phyloP scores from a whole-genome alignment of 1,139 yeast species.

The Yamadazyma dushanensis region DNA sequence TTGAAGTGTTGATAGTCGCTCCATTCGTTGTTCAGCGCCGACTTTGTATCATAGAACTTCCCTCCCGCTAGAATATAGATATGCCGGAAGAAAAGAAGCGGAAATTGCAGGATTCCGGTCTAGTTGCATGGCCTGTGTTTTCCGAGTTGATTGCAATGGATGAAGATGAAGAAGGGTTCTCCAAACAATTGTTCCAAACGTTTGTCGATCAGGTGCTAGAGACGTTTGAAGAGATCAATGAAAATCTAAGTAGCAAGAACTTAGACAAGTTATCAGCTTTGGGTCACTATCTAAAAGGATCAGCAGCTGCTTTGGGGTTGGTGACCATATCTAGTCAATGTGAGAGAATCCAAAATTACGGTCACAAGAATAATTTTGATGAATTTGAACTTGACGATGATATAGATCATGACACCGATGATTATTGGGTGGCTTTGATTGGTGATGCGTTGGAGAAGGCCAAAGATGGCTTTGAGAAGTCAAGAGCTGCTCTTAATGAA shows the following conservation, averaged over 20 bases:
- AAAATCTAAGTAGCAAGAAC: slow-evolving; percentile 47
- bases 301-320: slow-evolving; percentile 92
- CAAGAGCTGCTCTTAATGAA: slow-evolving; percentile 56
- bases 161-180: slow-evolving; percentile 87
- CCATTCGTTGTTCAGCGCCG: not conserved
- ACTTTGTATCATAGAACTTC: slow-evolving; percentile 1
- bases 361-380: slow-evolving; percentile 53
- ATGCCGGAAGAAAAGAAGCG: slow-evolving; percentile 38
- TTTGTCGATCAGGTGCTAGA: slow-evolving; percentile 87
- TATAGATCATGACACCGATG: slow-evolving; percentile 24
- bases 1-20: too few species aligned
- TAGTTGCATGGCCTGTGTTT: slow-evolving; percentile 87
- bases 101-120: slow-evolving; percentile 52
- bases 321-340: slow-evolving; percentile 81
- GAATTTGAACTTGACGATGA: slow-evolving; percentile 10
- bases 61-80: slow-evolving; percentile 1
- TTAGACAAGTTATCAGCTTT: slow-evolving; percentile 65
- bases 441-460: slow-evolving; percentile 60
- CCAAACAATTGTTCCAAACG: slow-evolving; percentile 71
- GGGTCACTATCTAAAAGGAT: slow-evolving; percentile 94
- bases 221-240: slow-evolving; percentile 73
- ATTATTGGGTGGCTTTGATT: slow-evolving; percentile 51
- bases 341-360: slow-evolving; percentile 90
- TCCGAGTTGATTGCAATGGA: slow-evolving; percentile 92
- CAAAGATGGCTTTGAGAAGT: slow-evolving; percentile 54